Percentiles rank a stretch among this genome's conserved stretches.
These are phyloP conservation scores for Polyporus tsugae DNA, from an alignment of 1,284 basidiomycete species.

Conservation along the genomic window DNA sequence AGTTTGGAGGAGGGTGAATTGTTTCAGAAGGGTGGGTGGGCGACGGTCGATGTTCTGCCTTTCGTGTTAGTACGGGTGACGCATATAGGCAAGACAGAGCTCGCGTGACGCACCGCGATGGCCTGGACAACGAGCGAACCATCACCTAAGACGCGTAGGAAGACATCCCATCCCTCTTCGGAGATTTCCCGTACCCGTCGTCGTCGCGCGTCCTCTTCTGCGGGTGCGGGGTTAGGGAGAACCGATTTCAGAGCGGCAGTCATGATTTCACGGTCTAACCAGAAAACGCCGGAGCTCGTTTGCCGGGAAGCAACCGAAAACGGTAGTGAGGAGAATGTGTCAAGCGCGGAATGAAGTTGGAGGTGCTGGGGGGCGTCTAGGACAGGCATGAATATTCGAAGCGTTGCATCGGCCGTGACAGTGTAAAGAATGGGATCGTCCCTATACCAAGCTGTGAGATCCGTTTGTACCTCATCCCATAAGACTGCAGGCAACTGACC, in stretches of 20 bases:
- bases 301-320: conserved; percentile 45
- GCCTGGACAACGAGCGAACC: conserved; percentile 78
- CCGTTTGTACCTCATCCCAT: background rate
- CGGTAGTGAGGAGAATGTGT: conserved; percentile 65
- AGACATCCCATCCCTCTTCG: conserved; percentile 81
- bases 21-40: conserved; percentile 85
- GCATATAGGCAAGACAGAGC: background rate
- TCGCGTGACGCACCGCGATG: conserved; percentile 65
- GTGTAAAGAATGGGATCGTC: conserved; percentile 83
- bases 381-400: conserved; percentile 89
- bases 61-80: background rate
- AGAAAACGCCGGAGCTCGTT: conserved; percentile 62
- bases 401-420: conserved; percentile 74
- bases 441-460: conserved; percentile 51
- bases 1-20: conserved; percentile 76
- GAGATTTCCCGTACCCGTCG: conserved; percentile 64
- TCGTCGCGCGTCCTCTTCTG: conserved; percentile 53
- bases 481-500: conserved; percentile 51
- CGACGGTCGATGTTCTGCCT: conserved; percentile 85
- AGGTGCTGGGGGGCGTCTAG: conserved; percentile 87
- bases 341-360: conserved; percentile 83
- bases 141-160: conserved; percentile 75
- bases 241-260: conserved; percentile 54
- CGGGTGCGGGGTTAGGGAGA: conserved; percentile 42
- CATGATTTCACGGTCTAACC: conserved; percentile 69